Conservation (phyloP, 2,329 filamentous ascomycete genomes). For the Fonsecaea multimorphosa region DNA sequence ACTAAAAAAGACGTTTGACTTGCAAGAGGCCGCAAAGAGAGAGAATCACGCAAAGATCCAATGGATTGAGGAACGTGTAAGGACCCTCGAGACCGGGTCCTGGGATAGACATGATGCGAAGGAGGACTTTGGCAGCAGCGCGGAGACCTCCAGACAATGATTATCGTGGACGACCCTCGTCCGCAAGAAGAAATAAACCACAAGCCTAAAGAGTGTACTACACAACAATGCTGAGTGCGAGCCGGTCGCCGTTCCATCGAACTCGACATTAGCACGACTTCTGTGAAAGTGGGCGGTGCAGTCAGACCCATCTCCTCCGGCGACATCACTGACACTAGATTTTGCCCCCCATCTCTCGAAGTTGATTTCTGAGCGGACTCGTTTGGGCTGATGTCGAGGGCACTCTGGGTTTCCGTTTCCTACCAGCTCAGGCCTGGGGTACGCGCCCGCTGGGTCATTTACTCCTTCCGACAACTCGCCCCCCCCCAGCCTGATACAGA, state of each 20-base stretch:
- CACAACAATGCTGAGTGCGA: not conserved
- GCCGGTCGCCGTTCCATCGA: not conserved
- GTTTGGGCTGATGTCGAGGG: too few relatives aligned
- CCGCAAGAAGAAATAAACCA: not conserved
- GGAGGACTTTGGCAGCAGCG: constrained; percentile 67
- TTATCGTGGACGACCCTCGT: not conserved
- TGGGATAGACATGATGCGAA: constrained; percentile 76
- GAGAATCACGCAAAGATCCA: constrained; percentile 61
- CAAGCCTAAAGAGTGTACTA: not conserved
- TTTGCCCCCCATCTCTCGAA: too few relatives aligned
- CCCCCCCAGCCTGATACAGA: too few relatives aligned
- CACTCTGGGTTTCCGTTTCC: too few relatives aligned
- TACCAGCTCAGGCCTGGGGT: too few relatives aligned
- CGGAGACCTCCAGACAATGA: constrained; percentile 35
- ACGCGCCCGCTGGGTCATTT: too few relatives aligned
- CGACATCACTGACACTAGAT: not conserved
- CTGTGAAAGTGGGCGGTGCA: not conserved
- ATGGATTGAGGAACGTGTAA: constrained; percentile 64
- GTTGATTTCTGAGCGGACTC: too few relatives aligned
- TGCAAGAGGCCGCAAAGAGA: constrained; percentile 66
- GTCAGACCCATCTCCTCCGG: not conserved
- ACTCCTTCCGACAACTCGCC: too few relatives aligned
- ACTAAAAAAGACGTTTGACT: constrained; percentile 64
- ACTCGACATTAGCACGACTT: not conserved
- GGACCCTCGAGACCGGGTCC: constrained; percentile 70